These are phyloP conservation scores for Trichoderma guizhouense DNA, from an alignment of 2,329 filamentous ascomycete species.

Conservation along the genomic window DNA sequence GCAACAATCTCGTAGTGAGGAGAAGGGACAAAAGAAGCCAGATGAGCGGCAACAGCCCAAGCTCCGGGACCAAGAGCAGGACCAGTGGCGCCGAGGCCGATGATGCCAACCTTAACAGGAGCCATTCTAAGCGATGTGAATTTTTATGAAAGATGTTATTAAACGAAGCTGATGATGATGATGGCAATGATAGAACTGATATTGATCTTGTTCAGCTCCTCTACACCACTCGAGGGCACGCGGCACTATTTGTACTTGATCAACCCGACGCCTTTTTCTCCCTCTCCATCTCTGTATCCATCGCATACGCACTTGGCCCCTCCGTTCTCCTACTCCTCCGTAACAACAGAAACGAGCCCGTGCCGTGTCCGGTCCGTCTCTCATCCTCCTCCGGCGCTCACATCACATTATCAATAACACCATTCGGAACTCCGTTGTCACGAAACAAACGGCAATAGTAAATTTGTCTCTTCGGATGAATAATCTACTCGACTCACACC, in stretches of 20 bases:
- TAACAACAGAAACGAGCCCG: not conserved
- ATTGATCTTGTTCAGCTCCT: not conserved
- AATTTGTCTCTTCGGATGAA: not conserved
- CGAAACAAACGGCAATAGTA: not conserved
- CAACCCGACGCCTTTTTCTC: no score
- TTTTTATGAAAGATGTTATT: not conserved
- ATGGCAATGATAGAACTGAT: not conserved
- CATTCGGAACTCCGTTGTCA: not conserved
- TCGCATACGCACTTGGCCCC: not conserved
- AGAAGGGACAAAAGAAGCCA: conserved; percentile 40
- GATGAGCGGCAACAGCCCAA: conserved; percentile 53
- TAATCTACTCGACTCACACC: not conserved
- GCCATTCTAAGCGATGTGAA: conserved; percentile 17
- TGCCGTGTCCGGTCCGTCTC: not conserved
- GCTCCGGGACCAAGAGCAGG: conserved; percentile 3
- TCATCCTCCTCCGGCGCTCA: not conserved
- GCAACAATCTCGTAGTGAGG: conserved; percentile 45
- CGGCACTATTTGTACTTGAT: not conserved
- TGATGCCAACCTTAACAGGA: conserved; percentile 23
- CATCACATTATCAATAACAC: not conserved
- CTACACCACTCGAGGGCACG: not conserved
- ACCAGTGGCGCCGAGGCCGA: conserved; percentile 20
- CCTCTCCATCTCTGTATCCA: not conserved
- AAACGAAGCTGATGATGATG: not conserved
- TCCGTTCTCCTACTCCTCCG: not conserved